Evolutionary conservation across 192 early-diverging fungal species (phyloP).

Genomic region (Coemansia sp.): DNA sequence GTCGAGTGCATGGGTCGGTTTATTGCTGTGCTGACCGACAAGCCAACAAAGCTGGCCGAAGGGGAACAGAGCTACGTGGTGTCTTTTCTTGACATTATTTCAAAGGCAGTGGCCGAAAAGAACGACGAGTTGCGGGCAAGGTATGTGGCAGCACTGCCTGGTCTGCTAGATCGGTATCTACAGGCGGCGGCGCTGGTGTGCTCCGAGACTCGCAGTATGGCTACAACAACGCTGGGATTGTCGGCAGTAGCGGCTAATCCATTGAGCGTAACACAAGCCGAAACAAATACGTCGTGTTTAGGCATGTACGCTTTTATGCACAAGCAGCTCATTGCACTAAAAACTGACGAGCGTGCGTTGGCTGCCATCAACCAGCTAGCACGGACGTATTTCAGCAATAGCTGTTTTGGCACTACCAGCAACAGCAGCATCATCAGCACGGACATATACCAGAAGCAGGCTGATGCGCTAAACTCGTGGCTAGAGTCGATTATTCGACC

Average conservation of each 20-base stretch:
- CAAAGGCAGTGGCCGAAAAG: constrained; percentile 8
- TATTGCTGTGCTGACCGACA: constrained; percentile 10
- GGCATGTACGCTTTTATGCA: constrained; percentile 34
- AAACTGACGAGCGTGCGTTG: constrained; percentile 16
- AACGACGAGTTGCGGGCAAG: constrained; percentile 6
- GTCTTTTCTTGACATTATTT: constrained; percentile 15
- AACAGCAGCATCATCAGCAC: constrained; percentile 11
- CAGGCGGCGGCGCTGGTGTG: constrained; percentile 36
- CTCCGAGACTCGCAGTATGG: constrained; percentile 31
- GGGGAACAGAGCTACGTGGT: constrained; percentile 19
- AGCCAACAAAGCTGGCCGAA: background rate
- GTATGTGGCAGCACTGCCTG: constrained; percentile 30
- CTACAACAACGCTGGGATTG: constrained; percentile 25
- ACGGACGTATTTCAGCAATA: constrained; percentile 28
- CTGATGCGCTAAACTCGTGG: constrained; percentile 24
- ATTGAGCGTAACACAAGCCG: constrained; percentile 9
- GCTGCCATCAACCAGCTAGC: constrained; percentile 26
- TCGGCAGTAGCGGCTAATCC: constrained; percentile 37
- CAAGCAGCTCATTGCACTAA: constrained; percentile 9
- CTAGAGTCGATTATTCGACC: constrained; percentile 15
- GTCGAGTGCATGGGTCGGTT: constrained; percentile 29
- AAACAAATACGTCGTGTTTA: constrained; percentile 26
- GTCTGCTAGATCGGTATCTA: constrained; percentile 31
- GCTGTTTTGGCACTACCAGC: constrained; percentile 30
- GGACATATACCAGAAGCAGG: constrained; percentile 24